A percentile compares a stretch with the other conserved stretches of the same genome.
phyloP scores from a whole-genome alignment of 2,329 filamentous ascomycete species.

The Penicillium griseofulvum region DNA sequence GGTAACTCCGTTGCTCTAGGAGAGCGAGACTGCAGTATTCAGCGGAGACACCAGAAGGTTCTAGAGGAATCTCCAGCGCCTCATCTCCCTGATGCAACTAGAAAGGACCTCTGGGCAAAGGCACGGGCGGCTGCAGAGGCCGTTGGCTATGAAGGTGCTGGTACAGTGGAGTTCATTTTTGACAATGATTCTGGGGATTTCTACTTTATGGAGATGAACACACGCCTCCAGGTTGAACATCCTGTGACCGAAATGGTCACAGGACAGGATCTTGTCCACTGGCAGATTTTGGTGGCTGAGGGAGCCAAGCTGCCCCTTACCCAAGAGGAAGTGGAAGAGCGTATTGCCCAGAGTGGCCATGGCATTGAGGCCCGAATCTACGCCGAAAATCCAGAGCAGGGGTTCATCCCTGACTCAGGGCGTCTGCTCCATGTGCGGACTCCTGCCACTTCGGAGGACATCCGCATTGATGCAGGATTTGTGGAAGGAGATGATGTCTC shows the following conservation, averaged over 20 bases:
- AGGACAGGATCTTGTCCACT: conserved; percentile 79
- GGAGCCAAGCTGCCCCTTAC: conserved; percentile 65
- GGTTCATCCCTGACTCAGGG: conserved; percentile 93
- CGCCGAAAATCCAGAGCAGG: conserved; percentile 86
- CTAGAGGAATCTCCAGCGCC: conserved; percentile 65
- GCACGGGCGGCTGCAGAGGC: conserved; percentile 62
- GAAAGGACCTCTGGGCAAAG: conserved; percentile 65
- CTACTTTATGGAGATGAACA: conserved; percentile 73
- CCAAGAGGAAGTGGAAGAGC: conserved; percentile 63
- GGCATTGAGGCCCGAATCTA: conserved; percentile 97
- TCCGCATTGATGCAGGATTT: conserved; percentile 92
- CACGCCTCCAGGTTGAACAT: conserved; percentile 91
- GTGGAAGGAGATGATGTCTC: conserved; percentile 87
- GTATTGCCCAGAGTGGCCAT: conserved; percentile 73
- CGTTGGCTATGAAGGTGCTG: conserved; percentile 64
- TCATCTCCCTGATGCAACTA: conserved; percentile 57
- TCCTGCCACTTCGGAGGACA: conserved; percentile 65
- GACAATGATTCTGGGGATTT: conserved; percentile 65
- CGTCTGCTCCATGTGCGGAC: conserved; percentile 78
- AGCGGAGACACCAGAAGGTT: conserved; percentile 65
- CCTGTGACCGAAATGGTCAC: conserved; percentile 84
- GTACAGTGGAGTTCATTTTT: conserved; percentile 68
- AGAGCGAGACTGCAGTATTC: conserved; percentile 65
- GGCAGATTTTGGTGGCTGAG: conserved; percentile 87
- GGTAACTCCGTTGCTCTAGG: conserved; percentile 64